Conservation (phyloP, 2,329 filamentous ascomycete genomes). For the Ascochyta rabiei region DNA sequence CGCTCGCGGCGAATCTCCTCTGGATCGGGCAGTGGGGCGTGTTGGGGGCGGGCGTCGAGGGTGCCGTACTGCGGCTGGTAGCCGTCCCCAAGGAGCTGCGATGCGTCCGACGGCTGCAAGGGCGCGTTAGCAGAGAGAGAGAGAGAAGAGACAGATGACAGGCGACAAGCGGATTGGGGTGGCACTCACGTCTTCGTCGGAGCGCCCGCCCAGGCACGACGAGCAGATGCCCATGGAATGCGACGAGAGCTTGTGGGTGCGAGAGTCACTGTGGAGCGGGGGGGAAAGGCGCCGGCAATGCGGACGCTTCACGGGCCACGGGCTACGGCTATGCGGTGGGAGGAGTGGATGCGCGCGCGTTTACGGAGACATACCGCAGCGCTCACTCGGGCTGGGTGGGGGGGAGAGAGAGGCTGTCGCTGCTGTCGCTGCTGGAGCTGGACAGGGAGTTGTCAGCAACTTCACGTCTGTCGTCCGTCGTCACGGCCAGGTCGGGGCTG, state of each 20-base stretch:
- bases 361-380: constrained; percentile 20
- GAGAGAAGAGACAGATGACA: constrained; percentile 2
- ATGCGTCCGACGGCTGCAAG: constrained; percentile 53
- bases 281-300: constrained; percentile 7
- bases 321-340: background rate
- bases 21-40: constrained; percentile 52
- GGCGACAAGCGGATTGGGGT: constrained; percentile 8
- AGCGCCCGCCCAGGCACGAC: constrained; percentile 55
- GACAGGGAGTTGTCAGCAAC: too few relatives aligned
- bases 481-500: constrained; percentile 17
- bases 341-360: constrained; percentile 10
- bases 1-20: constrained; percentile 57
- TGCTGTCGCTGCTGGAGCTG: too few relatives aligned
- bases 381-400: constrained; percentile 5
- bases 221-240: constrained; percentile 56
- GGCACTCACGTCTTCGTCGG: constrained; percentile 51
- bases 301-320: background rate
- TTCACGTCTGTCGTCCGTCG: background rate
- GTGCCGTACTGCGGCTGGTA: constrained; percentile 53
- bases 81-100: constrained; percentile 54
- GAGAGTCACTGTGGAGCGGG: background rate
- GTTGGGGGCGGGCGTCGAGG: constrained; percentile 29
- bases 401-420: constrained; percentile 19
- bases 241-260: constrained; percentile 8
- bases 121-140: constrained; percentile 28